Evolutionary conservation across 345 rosid genomes (phyloP).

Genomic region (Pugionium dolabratum): DNA sequence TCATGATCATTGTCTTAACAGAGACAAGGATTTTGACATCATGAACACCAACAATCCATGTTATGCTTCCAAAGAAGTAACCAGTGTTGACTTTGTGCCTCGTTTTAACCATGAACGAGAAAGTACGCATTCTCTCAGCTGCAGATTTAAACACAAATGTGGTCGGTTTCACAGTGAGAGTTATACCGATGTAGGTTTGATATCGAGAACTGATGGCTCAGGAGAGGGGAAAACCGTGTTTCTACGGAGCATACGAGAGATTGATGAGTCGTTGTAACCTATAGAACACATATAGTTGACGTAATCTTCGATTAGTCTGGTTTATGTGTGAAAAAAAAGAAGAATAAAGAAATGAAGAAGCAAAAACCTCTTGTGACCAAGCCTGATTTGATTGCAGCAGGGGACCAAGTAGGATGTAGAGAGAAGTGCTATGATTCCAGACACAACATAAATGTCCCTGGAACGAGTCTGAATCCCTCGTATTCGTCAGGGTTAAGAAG

Average conservation of each 20-base stretch:
- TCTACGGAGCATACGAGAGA: not conserved
- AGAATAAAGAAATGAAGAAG: no score
- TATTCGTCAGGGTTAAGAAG: no score
- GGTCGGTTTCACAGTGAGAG: constrained; percentile 27
- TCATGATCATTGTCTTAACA: constrained; percentile 38
- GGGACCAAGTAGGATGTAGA: no score
- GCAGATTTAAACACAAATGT: constrained; percentile 24
- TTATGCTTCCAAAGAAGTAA: constrained; percentile 49
- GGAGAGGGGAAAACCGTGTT: not conserved
- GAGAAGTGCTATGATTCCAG: no score
- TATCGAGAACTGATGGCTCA: not conserved
- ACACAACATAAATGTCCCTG: no score
- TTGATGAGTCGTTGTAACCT: not conserved
- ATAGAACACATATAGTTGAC: not conserved
- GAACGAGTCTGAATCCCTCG: no score
- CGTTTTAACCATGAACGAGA: constrained; percentile 30
- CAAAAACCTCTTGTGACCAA: no score
- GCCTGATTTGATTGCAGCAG: no score
- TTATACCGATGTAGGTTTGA: constrained; percentile 40
- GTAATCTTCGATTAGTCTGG: not conserved
- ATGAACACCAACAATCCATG: constrained; percentile 46
- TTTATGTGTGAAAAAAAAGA: no score
- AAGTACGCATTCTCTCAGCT: constrained; percentile 17
- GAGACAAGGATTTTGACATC: constrained; percentile 48
- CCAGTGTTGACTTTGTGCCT: constrained; percentile 41